Evolutionary conservation across 2,329 filamentous ascomycete species (phyloP).

Genomic region (Meredithiella fracta): DNA sequence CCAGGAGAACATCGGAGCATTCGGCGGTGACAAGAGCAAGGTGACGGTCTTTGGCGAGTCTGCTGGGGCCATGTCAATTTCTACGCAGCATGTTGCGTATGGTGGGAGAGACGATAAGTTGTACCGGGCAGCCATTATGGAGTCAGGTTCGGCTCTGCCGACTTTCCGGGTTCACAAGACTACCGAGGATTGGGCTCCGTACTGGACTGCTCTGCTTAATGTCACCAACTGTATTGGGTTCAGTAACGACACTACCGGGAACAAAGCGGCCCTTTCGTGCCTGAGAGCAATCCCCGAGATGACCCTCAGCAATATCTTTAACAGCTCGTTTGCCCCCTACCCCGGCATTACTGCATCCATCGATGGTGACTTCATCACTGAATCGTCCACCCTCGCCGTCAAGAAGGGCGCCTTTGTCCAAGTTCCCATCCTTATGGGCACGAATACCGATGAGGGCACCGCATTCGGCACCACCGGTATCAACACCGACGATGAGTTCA

Average conservation of each 20-base stretch:
- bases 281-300: slow-evolving; percentile 20
- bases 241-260: slow-evolving; percentile 6
- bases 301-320: slow-evolving; percentile 21
- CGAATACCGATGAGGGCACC: slow-evolving; percentile 48
- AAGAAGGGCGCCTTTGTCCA: slow-evolving; percentile 42
- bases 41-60: slow-evolving; percentile 29
- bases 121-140: slow-evolving; percentile 35
- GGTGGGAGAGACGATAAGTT: slow-evolving; percentile 35
- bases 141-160: slow-evolving; percentile 28
- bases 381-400: slow-evolving; percentile 33
- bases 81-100: slow-evolving; percentile 34
- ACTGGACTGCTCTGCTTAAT: slow-evolving; percentile 20
- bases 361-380: slow-evolving; percentile 28
- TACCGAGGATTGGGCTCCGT: slow-evolving; percentile 18
- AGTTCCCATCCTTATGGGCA: slow-evolving; percentile 46
- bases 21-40: slow-evolving; percentile 29
- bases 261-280: slow-evolving; percentile 19
- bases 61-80: slow-evolving; percentile 31
- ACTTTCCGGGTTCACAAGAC: slow-evolving; percentile 14
- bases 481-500: slow-evolving; percentile 38
- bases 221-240: slow-evolving; percentile 17
- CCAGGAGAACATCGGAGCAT: slow-evolving; percentile 18
- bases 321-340: slow-evolving; percentile 13
- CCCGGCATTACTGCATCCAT: slow-evolving; percentile 17
- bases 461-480: slow-evolving; percentile 36